A percentile compares a stretch with the other conserved stretches of the same genome.
Evolutionary conservation across 352 stramenopile genomes (phyloP).

Genomic region (Pythium rishiriense): DNA sequence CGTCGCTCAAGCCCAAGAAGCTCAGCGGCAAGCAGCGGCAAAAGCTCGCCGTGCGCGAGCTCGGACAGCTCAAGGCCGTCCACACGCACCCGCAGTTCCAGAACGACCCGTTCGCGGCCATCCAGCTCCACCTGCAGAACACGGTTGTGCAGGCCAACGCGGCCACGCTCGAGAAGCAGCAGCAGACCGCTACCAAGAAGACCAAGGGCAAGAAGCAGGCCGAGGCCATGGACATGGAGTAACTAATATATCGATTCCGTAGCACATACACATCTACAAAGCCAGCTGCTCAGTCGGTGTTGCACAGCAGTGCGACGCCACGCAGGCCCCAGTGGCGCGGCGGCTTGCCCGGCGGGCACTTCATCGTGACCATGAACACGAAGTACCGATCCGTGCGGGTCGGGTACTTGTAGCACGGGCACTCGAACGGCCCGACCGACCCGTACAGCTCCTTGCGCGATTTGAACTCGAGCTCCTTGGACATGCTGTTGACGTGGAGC

Average conservation of each 20-base stretch:
- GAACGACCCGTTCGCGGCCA: conserved; percentile 81
- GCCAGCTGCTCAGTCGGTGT: conserved; percentile 77
- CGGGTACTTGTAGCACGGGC: conserved; percentile 97
- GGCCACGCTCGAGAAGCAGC: conserved; percentile 38
- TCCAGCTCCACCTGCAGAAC: conserved; percentile 86
- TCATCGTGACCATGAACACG: conserved; percentile 96
- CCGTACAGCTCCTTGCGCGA: conserved; percentile 93
- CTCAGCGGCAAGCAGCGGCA: conserved; percentile 83
- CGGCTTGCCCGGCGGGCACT: conserved; percentile 85
- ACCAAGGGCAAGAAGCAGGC: conserved; percentile 11
- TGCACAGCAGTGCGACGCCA: conserved; percentile 94
- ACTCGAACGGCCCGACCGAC: conserved; percentile 91
- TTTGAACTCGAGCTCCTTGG: conserved; percentile 92
- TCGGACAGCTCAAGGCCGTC: conserved; percentile 83
- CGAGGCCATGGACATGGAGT: conserved; percentile 33
- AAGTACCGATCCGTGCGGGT: conserved; percentile 95
- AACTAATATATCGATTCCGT: conserved; percentile 12
- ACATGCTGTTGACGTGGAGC: conserved; percentile 95
- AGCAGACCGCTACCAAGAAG: conserved; percentile 9
- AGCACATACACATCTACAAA: not conserved
- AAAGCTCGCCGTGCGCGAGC: conserved; percentile 79
- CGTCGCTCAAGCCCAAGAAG: conserved; percentile 36
- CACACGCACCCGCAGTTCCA: conserved; percentile 83
- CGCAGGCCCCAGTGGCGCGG: conserved; percentile 94
- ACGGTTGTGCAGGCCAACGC: conserved; percentile 82